Base-by-base conservation (phyloP, 2,329 filamentous ascomycete genomes). In the Pseudopithomyces maydicus region DNA sequence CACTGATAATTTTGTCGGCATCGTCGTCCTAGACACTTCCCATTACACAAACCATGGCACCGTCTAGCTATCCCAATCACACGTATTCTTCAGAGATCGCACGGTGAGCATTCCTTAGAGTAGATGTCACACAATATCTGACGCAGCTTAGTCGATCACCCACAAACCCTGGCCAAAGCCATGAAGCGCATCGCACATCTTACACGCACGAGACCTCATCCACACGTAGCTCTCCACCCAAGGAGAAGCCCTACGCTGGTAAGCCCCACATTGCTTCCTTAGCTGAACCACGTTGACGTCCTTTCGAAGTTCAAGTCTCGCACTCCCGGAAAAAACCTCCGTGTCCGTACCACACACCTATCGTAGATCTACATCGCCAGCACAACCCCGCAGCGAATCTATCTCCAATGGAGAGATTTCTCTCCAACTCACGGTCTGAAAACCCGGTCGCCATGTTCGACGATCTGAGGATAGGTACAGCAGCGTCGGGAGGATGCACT, bases 361-460 rank as follows among this genome's bases (percentile, higher is more conserved):
- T 51, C 26, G 23, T 51, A 20, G 48, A 41, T 11, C 48, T 51
- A 17, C 11, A 23, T 15, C 2, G 23, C 8, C 36, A 20, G 2
- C 38, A 17, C 15, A 12, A 29, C 8, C 6, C 20, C 0, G 22
- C 38, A 19, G 41, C 10, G 22, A 38, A 42, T 6, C 32, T 42
- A 38, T 33, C 48, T 15, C 48, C 48, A 6, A 51, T 51, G 48
- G 48, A 51, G 17, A 32, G 38, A 17, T 51, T 51, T 19, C n/a
- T 20, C 6, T 22, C 11, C 15, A n/a, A 17, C 22, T 33, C 48
- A n/a, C 23, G 20, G 12, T 22, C 38, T 26, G 48, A 51, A 12
- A 10, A 43, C 14, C 48, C 48, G 10, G 19, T 51, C 4, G 17
- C 48, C 3, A 10, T 51, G 38, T 42, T 33, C 10, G 38, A 51